Conservation (phyloP, 139 green algal species). For the Auxenochlorella pyrenoidosa region DNA sequence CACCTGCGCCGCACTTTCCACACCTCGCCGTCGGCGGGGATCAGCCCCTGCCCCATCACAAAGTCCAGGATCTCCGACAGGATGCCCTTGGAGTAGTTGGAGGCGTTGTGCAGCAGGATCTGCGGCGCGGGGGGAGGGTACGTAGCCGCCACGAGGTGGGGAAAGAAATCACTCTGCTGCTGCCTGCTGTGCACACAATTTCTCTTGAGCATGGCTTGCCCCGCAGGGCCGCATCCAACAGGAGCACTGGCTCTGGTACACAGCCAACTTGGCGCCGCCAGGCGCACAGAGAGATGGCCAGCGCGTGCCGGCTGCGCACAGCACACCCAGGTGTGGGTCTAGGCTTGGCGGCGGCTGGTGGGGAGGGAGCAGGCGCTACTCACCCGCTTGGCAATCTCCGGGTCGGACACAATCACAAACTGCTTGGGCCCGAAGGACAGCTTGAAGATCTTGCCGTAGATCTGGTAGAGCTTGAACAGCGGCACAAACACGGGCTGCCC, state of each 20-base stretch:
- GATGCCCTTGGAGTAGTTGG: slow-evolving; percentile 92
- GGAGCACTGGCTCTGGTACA: too few relatives aligned
- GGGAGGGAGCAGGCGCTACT: neutral
- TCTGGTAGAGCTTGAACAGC: slow-evolving; percentile 90
- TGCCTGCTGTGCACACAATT: too few relatives aligned
- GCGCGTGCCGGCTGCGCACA: too few relatives aligned
- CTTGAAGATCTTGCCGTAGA: slow-evolving; percentile 81
- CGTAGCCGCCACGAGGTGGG: neutral
- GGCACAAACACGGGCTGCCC: slow-evolving; percentile 96
- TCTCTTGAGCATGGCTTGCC: neutral
- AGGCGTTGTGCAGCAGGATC: slow-evolving; percentile 90
- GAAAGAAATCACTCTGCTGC: neutral
- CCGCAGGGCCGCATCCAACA: too few relatives aligned
- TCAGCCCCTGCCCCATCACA: slow-evolving; percentile 93
- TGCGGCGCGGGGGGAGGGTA: slow-evolving; percentile 27
- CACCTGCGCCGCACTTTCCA: slow-evolving; percentile 79
- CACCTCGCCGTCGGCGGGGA: slow-evolving; percentile 92
- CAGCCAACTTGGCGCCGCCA: too few relatives aligned
- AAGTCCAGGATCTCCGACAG: slow-evolving; percentile 95
- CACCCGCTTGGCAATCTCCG: slow-evolving; percentile 77
- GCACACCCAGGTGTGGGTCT: too few relatives aligned
- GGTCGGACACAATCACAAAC: slow-evolving; percentile 96
- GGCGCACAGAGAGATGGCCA: neutral
- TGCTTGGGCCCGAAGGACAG: slow-evolving; percentile 96
- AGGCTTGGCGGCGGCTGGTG: neutral